Evolutionary conservation across 805 yeast genomes (phyloP).

Genomic region (Schizosaccharomyces lindneri): DNA sequence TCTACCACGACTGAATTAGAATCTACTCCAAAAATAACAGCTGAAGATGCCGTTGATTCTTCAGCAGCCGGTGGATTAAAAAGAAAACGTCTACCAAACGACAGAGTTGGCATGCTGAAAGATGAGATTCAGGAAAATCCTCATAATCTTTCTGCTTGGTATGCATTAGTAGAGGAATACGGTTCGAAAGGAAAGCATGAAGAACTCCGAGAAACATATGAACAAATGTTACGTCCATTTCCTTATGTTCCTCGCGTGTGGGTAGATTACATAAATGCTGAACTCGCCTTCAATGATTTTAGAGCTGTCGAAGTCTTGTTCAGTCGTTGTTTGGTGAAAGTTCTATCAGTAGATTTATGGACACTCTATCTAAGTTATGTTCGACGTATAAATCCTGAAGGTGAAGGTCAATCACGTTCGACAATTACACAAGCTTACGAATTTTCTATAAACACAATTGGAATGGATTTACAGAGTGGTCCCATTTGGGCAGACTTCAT

Average conservation of each 20-base stretch:
- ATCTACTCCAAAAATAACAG: neutral
- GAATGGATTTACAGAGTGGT: constrained; percentile 48
- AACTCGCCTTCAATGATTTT: constrained; percentile 38
- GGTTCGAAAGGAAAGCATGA: constrained; percentile 33
- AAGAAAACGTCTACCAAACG: constrained; percentile 17
- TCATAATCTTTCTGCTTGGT: constrained; percentile 32
- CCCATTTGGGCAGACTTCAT: constrained; percentile 62
- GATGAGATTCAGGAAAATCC: constrained; percentile 29
- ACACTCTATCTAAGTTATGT: constrained; percentile 55
- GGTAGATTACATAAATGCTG: constrained; percentile 44
- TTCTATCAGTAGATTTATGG: constrained; percentile 48
- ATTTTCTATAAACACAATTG: constrained; percentile 53
- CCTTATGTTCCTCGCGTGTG: constrained; percentile 28
- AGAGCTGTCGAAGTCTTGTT: constrained; percentile 41
- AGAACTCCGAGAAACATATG: constrained; percentile 32
- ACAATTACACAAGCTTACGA: constrained; percentile 62
- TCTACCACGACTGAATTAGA: neutral
- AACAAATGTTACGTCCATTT: constrained; percentile 35
- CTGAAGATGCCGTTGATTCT: neutral
- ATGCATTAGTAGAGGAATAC: constrained; percentile 23
- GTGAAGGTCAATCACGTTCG: constrained; percentile 57
- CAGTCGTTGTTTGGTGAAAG: constrained; percentile 33
- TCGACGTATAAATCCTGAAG: constrained; percentile 38
- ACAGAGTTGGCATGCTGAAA: constrained; percentile 33
- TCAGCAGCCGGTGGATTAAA: neutral